These are phyloP conservation scores for Purshia tridentata DNA, from an alignment of 306 rosid genomes.

Conservation along the genomic window DNA sequence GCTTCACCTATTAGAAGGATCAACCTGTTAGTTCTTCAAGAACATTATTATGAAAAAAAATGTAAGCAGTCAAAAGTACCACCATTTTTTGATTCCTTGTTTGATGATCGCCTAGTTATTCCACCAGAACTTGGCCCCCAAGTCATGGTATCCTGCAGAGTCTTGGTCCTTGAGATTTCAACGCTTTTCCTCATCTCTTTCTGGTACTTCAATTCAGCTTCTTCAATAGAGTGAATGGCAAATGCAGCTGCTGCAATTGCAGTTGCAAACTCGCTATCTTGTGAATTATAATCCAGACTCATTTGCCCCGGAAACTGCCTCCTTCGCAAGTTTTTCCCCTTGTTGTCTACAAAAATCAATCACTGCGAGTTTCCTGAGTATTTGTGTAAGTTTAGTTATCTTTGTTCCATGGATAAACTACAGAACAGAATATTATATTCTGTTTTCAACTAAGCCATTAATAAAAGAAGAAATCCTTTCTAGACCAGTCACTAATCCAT, in stretches of 20 bases:
- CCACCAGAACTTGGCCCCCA: slow-evolving; percentile 31
- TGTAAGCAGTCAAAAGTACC: slow-evolving; percentile 18
- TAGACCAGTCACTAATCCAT: neutral
- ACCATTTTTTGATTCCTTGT: slow-evolving; percentile 28
- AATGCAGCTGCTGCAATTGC: slow-evolving; percentile 63
- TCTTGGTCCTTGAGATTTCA: slow-evolving; percentile 34
- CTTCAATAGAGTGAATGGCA: slow-evolving; percentile 57
- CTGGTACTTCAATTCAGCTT: slow-evolving; percentile 32
- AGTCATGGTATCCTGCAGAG: slow-evolving; percentile 21
- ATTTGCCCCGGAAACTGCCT: slow-evolving; percentile 24
- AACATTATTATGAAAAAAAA: neutral
- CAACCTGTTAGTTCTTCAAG: slow-evolving; percentile 20
- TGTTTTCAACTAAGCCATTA: neutral
- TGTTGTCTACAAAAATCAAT: slow-evolving; percentile 15
- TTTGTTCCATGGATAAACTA: neutral
- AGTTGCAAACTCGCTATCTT: slow-evolving; percentile 46
- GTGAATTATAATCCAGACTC: slow-evolving; percentile 30
- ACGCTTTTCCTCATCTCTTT: slow-evolving; percentile 34
- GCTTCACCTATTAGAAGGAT: slow-evolving; percentile 35
- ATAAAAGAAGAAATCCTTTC: neutral
- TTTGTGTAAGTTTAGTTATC: neutral
- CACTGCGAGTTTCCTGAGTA: neutral
- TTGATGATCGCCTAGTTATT: slow-evolving; percentile 26
- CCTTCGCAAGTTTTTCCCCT: slow-evolving; percentile 15
- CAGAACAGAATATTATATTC: neutral